Conservation (phyloP, 2,329 filamentous ascomycete species). For the Colletotrichum eremochloae region DNA sequence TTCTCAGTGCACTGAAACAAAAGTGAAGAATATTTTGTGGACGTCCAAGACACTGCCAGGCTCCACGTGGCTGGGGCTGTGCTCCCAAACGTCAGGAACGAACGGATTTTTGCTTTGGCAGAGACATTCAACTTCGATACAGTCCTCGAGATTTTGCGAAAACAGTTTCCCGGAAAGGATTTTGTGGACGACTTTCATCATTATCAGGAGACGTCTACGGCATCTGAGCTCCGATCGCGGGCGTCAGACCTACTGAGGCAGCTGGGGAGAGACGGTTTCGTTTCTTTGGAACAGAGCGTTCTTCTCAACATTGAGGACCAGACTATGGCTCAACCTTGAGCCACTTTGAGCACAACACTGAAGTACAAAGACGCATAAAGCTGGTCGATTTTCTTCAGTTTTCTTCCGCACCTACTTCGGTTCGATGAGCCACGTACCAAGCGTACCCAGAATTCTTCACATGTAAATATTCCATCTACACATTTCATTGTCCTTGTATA, state of each 20-base stretch:
- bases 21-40: constrained; percentile 59
- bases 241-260: constrained; percentile 16
- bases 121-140: constrained; percentile 62
- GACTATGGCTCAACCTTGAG: background rate
- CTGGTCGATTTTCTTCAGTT: background rate
- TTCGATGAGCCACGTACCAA: background rate
- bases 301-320: constrained; percentile 24
- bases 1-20: background rate
- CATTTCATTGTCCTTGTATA: background rate
- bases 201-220: constrained; percentile 24
- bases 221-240: constrained; percentile 3
- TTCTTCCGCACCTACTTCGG: background rate
- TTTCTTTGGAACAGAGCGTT: constrained; percentile 27
- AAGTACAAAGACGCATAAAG: background rate
- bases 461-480: constrained; percentile 27
- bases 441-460: constrained; percentile 2
- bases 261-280: constrained; percentile 24
- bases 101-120: constrained; percentile 68
- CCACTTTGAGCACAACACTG: background rate
- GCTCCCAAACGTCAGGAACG: constrained; percentile 57
- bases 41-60: constrained; percentile 63
- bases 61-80: constrained; percentile 67
- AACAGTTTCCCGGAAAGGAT: constrained; percentile 36
- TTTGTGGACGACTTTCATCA: constrained; percentile 47
- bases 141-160: constrained; percentile 50